Evolutionary conservation across 441 rosid species (phyloP).

Genomic region (Raphanus hybrid): DNA sequence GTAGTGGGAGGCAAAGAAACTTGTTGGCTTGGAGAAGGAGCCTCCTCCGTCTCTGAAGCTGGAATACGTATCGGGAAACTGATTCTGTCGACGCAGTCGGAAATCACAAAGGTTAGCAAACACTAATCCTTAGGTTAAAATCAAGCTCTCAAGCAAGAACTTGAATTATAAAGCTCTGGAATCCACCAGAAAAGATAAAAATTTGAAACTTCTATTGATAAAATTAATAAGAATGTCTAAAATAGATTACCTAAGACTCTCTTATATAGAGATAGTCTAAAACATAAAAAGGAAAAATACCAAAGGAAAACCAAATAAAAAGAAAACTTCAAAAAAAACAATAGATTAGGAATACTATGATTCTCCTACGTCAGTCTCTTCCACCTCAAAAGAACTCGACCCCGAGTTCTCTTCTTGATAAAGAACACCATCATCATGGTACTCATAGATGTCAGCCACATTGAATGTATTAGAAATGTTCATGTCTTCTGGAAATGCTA

Average conservation of each 20-base stretch:
- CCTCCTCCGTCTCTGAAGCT: background rate
- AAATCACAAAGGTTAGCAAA: background rate
- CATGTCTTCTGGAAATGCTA: too few relatives aligned
- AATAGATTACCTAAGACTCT: too few relatives aligned
- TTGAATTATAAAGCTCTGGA: background rate
- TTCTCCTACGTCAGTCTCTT: conserved; percentile 48
- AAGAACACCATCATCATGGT: too few relatives aligned
- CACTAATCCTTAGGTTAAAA: background rate
- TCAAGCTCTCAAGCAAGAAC: background rate
- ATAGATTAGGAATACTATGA: too few relatives aligned
- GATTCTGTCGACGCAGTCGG: background rate
- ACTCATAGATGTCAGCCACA: too few relatives aligned
- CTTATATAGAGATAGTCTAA: too few relatives aligned
- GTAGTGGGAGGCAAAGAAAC: background rate
- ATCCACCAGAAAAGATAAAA: background rate
- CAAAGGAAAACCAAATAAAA: too few relatives aligned
- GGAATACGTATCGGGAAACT: background rate
- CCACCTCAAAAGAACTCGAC: too few relatives aligned
- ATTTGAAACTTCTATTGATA: background rate
- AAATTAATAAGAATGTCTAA: background rate
- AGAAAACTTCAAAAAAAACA: too few relatives aligned
- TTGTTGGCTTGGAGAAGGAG: background rate
- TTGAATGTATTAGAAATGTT: too few relatives aligned
- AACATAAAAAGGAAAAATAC: too few relatives aligned
- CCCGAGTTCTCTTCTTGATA: too few relatives aligned